phyloP scores from a whole-genome alignment of 305 asterid species.

The Rubia balearica region DNA sequence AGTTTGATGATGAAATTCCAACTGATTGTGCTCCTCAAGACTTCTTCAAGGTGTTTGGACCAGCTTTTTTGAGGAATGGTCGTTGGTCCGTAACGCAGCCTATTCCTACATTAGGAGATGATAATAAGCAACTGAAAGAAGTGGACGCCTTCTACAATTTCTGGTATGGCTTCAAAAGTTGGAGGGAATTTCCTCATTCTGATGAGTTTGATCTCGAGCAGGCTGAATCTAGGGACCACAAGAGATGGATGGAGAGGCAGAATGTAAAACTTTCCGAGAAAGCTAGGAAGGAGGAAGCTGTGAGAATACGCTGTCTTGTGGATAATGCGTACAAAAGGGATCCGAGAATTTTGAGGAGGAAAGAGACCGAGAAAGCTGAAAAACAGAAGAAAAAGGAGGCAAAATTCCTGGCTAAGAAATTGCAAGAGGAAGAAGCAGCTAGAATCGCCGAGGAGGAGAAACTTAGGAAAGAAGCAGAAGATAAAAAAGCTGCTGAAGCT shows the following conservation, averaged over 20 bases:
- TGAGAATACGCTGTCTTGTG: conserved; percentile 77
- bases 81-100: conserved; percentile 87
- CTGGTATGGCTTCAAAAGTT: conserved; percentile 89
- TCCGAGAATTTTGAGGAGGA: conserved; percentile 74
- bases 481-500: conserved; percentile 73
- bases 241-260: conserved; percentile 97
- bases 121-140: conserved; percentile 47
- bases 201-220: conserved; percentile 95
- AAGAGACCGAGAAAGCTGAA: conserved; percentile 79
- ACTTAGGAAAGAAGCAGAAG: conserved; percentile 68
- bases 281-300: conserved; percentile 83
- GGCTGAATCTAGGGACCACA: conserved; percentile 94
- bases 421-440: conserved; percentile 86
- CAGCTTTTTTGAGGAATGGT: conserved; percentile 93
- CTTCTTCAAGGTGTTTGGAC: conserved; percentile 89
- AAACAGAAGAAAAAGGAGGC: conserved; percentile 91
- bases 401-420: conserved; percentile 69
- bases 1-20: conserved; percentile 96
- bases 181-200: conserved; percentile 97
- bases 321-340: conserved; percentile 88
- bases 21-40: conserved; percentile 81
- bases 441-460: conserved; percentile 73
- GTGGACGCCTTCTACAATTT: conserved; percentile 77
- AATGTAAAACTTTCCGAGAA: conserved; percentile 86
- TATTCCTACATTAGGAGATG: conserved; percentile 74